Evolutionary conservation across 768 basidiomycete genomes (phyloP).

Genomic region (Termitomyces sp.): DNA sequence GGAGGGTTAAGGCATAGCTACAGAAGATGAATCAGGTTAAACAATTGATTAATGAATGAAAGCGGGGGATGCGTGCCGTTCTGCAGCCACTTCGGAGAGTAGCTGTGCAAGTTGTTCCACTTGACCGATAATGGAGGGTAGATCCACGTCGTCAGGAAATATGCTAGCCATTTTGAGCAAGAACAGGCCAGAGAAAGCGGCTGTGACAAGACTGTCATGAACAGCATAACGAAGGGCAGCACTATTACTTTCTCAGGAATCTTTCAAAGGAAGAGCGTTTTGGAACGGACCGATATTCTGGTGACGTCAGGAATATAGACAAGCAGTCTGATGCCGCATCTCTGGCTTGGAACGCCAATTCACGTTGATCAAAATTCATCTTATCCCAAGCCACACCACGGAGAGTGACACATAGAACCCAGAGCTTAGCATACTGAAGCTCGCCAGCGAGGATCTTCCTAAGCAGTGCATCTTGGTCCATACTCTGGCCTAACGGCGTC

Average conservation of each 20-base stretch:
- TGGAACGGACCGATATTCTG: constrained; percentile 74
- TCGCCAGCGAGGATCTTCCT: constrained; percentile 87
- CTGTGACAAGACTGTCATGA: constrained; percentile 88
- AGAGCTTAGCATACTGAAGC: constrained; percentile 89
- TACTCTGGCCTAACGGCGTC: constrained; percentile 50
- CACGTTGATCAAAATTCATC: constrained; percentile 92
- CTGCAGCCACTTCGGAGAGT: constrained; percentile 89
- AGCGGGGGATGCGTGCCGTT: constrained; percentile 47
- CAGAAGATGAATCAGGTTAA: background rate
- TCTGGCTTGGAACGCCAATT: constrained; percentile 93
- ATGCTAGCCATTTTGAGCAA: constrained; percentile 92
- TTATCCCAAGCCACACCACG: constrained; percentile 94
- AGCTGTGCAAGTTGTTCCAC: constrained; percentile 90
- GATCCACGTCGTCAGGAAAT: constrained; percentile 81
- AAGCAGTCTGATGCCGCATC: constrained; percentile 87
- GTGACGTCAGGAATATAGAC: constrained; percentile 75
- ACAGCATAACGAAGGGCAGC: constrained; percentile 91
- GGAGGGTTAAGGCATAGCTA: constrained; percentile 85
- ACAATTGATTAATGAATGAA: background rate
- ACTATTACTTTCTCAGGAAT: constrained; percentile 29
- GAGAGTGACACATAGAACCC: constrained; percentile 90
- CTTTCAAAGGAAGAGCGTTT: background rate
- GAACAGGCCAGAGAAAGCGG: constrained; percentile 88
- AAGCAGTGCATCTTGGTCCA: constrained; percentile 82
- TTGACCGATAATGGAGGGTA: constrained; percentile 70